phyloP scores from a whole-genome alignment of 202 grass and related monocot species.

The Setaria viridis region DNA sequence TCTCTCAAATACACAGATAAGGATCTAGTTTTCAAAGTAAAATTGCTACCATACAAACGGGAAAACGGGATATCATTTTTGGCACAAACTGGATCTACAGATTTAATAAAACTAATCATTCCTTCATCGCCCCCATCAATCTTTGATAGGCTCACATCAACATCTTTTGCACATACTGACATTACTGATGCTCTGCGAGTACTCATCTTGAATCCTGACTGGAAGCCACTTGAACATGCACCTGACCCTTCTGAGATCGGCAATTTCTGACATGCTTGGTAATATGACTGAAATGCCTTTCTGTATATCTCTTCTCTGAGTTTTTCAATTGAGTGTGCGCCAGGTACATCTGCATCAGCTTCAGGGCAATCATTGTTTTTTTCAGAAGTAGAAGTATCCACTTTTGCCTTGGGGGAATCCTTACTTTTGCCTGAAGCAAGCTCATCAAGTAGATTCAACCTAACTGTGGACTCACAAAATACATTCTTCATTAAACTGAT shows the following conservation, averaged over 20 bases:
- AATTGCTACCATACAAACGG: constrained; percentile 92
- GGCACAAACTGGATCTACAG: constrained; percentile 74
- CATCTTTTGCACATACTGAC: constrained; percentile 80
- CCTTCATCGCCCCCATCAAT: constrained; percentile 90
- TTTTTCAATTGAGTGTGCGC: constrained; percentile 51
- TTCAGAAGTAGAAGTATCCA: constrained; percentile 53
- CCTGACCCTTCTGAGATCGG: constrained; percentile 83
- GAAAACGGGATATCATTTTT: constrained; percentile 95
- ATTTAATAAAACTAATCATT: constrained; percentile 86
- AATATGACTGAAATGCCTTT: constrained; percentile 82
- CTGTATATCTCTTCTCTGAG: constrained; percentile 85
- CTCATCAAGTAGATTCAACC: constrained; percentile 78
- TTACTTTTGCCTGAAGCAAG: constrained; percentile 56
- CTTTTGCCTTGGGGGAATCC: constrained; percentile 56
- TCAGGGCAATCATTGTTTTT: constrained; percentile 64
- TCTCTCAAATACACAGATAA: constrained; percentile 81
- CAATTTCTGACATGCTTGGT: constrained; percentile 78
- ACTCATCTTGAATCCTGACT: constrained; percentile 93
- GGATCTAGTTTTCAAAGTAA: constrained; percentile 80
- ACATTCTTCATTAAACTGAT: constrained; percentile 79
- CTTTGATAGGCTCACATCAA: constrained; percentile 88
- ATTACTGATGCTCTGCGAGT: constrained; percentile 77
- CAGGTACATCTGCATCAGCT: constrained; percentile 53
- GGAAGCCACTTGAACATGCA: constrained; percentile 80
- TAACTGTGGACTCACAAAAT: constrained; percentile 66